These are phyloP conservation scores for Aspergillus aculeatus DNA, from an alignment of 2,329 filamentous ascomycete genomes.

Conservation along the genomic window DNA sequence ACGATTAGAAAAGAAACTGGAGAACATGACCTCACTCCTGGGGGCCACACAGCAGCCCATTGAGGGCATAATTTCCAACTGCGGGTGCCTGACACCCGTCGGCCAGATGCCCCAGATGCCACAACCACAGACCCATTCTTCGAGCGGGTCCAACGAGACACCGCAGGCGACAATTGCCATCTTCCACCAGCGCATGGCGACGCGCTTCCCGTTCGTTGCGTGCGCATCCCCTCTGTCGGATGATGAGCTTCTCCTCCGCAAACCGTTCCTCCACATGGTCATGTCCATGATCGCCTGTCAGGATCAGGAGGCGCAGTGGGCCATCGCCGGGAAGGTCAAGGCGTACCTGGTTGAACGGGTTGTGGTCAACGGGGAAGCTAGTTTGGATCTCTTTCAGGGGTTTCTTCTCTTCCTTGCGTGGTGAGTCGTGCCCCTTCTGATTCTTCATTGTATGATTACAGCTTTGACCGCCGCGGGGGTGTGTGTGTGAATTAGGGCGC, in stretches of 20 bases:
- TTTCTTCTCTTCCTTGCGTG: conserved; percentile 49
- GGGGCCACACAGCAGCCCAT: conserved; percentile 17
- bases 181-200: conserved; percentile 17
- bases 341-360: conserved; percentile 45
- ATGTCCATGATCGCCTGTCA: conserved; percentile 22
- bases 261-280: conserved; percentile 24
- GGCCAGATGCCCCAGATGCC: not conserved
- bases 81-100: not conserved
- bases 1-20: conserved; percentile 27
- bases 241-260: conserved; percentile 20
- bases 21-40: conserved; percentile 27
- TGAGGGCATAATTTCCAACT: not conserved
- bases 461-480: not conserved
- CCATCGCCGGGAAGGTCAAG: conserved; percentile 13
- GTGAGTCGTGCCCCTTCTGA: conserved; percentile 29
- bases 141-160: conserved; percentile 9
- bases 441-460: not conserved
- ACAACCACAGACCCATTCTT: not conserved
- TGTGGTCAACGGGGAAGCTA: conserved; percentile 43
- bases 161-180: conserved; percentile 14
- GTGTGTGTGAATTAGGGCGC: not conserved
- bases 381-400: conserved; percentile 49
- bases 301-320: conserved; percentile 14
- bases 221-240: conserved; percentile 16
- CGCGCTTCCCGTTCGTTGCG: conserved; percentile 28